A percentile compares a stretch with the other conserved stretches of the same genome.
Conservation (phyloP, 805 yeast species). For the Vanderwaltozyma tropicalis region DNA sequence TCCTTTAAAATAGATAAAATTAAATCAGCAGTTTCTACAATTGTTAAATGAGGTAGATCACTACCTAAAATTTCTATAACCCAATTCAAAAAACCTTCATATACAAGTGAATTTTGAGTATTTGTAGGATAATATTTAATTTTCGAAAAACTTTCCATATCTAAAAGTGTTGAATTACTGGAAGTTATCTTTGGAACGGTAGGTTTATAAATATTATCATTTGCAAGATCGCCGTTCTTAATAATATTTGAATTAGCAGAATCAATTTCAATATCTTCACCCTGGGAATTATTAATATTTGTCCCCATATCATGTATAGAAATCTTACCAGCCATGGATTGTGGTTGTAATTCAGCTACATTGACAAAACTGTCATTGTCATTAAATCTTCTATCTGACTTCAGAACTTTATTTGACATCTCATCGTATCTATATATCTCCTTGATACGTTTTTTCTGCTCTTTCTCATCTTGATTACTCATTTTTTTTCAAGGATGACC, state of each 20-base stretch:
- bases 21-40: conserved; percentile 31
- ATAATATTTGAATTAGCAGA: neutral
- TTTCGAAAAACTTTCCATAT: conserved; percentile 34
- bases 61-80: conserved; percentile 44
- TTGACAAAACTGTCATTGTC: conserved; percentile 32
- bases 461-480: conserved; percentile 3
- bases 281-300: conserved; percentile 3
- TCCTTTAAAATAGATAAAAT: conserved; percentile 14
- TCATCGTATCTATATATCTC: conserved; percentile 50
- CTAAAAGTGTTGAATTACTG: conserved; percentile 24
- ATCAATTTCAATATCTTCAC: neutral
- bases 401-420: conserved; percentile 68
- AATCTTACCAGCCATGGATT: conserved; percentile 62
- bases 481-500: neutral
- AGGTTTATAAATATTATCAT: neutral
- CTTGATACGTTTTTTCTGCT: conserved; percentile 16
- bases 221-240: conserved; percentile 2
- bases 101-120: conserved; percentile 38
- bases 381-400: conserved; percentile 44
- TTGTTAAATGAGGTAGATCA: conserved; percentile 68
- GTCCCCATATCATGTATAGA: conserved; percentile 62
- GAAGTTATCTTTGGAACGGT: neutral
- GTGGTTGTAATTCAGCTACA: conserved; percentile 47
- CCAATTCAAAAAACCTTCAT: conserved; percentile 51
- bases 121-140: conserved; percentile 56